Percentiles rank a stretch among this genome's conserved stretches.
Evolutionary conservation across 352 stramenopile species (phyloP).

Genomic region (Phytophthora hybrid): DNA sequence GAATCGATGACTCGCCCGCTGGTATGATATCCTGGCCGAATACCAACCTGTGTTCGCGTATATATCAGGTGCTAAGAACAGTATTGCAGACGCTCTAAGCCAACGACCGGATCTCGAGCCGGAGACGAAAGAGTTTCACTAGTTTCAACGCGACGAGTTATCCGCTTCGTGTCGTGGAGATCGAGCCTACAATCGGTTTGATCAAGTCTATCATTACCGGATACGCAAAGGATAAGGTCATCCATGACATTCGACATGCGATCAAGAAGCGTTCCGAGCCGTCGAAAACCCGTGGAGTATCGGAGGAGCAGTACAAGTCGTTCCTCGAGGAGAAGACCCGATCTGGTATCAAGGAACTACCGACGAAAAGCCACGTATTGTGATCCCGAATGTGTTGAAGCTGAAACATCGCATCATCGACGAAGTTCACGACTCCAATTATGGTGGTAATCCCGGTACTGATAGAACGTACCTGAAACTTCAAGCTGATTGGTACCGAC

Average conservation of each 20-base stretch:
- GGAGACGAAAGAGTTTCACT: conserved; percentile 23
- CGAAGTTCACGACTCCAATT: not conserved
- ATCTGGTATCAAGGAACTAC: not conserved
- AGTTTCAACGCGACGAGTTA: conserved; percentile 27
- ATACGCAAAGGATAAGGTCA: conserved; percentile 17
- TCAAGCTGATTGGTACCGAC: not conserved
- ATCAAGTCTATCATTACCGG: conserved; percentile 10
- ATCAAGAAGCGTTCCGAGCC: not conserved
- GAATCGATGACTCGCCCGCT: conserved; percentile 20
- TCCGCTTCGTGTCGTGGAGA: conserved; percentile 2
- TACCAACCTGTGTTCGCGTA: conserved; percentile 28
- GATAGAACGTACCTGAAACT: not conserved
- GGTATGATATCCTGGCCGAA: conserved; percentile 26
- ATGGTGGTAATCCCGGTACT: not conserved
- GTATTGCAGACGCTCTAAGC: conserved; percentile 15
- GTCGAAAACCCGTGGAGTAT: not conserved
- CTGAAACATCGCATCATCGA: not conserved
- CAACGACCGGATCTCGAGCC: conserved; percentile 13
- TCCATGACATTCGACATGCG: conserved; percentile 2
- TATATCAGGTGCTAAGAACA: conserved; percentile 25
- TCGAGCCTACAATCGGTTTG: conserved; percentile 1
- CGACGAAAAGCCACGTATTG: conserved; percentile 2
- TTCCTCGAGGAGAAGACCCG: conserved; percentile 8
- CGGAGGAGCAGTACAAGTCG: conserved; percentile 7
- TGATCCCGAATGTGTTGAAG: not conserved